A percentile compares a stretch with the other conserved stretches of the same genome.
Evolutionary conservation across 1,284 basidiomycete species (phyloP).

Genomic region (Ganoderma boninense): DNA sequence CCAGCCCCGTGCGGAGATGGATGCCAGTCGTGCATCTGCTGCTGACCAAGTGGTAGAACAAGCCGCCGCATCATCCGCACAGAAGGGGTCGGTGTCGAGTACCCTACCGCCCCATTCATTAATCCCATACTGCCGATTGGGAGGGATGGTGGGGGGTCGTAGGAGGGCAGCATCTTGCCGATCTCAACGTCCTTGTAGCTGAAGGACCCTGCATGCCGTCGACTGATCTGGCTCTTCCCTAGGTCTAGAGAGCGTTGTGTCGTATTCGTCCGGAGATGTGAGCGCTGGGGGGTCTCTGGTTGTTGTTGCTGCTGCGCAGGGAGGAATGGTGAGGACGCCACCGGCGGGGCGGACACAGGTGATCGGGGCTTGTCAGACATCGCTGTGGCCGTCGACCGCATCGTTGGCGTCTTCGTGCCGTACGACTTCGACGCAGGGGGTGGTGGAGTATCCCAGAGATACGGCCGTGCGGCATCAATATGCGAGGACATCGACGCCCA

Average conservation of each 20-base stretch:
- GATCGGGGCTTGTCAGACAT: constrained; percentile 28
- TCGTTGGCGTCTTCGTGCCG: constrained; percentile 31
- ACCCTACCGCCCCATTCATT: constrained; percentile 28
- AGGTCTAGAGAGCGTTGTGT: constrained; percentile 33
- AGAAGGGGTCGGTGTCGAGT: constrained; percentile 47
- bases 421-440: constrained; percentile 42
- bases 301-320: constrained; percentile 27
- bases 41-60: constrained; percentile 28
- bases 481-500: constrained; percentile 87
- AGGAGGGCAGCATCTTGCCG: constrained; percentile 81
- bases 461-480: constrained; percentile 73
- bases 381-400: constrained; percentile 25
- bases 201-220: constrained; percentile 94
- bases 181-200: constrained; percentile 91
- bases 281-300: constrained; percentile 30
- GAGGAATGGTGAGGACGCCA: constrained; percentile 34
- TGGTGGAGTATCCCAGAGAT: constrained; percentile 59
- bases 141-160: constrained; percentile 43
- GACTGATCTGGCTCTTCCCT: constrained; percentile 54
- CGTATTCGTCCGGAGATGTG: constrained; percentile 33
- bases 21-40: constrained; percentile 4
- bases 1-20: constrained; percentile 19
- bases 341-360: constrained; percentile 39
- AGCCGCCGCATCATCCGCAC: constrained; percentile 52
- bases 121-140: constrained; percentile 7